These are phyloP conservation scores for Cornus florida DNA, from an alignment of 148 eudicot species.

Conservation along the genomic window DNA sequence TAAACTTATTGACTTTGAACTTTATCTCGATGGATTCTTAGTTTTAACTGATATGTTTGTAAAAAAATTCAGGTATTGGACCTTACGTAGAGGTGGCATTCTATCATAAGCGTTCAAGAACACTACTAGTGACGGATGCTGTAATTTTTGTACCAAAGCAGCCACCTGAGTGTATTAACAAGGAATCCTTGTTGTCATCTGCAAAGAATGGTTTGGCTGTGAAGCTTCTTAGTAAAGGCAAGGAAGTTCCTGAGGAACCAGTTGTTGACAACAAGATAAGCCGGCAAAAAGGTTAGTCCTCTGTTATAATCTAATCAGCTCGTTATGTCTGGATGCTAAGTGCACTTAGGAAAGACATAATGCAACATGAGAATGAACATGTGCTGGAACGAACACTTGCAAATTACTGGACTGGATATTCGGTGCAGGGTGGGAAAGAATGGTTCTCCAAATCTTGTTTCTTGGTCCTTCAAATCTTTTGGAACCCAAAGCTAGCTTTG, in stretches of 20 bases:
- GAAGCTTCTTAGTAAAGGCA: constrained; percentile 87
- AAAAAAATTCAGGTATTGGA: constrained; percentile 67
- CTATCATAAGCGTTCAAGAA: constrained; percentile 84
- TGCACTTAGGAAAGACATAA: neutral
- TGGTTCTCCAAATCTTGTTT: constrained; percentile 98
- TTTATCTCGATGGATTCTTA: neutral
- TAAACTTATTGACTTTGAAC: constrained; percentile 1
- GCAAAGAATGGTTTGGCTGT: constrained; percentile 98
- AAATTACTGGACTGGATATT: neutral
- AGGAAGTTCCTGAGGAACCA: constrained; percentile 77
- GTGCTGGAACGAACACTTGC: neutral
- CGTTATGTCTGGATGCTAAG: neutral
- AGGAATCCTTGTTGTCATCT: constrained; percentile 78
- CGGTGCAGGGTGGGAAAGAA: constrained; percentile 94
- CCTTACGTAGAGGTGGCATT: constrained; percentile 99
- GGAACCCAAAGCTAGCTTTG: constrained; percentile 90
- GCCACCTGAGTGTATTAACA: constrained; percentile 82
- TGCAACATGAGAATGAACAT: neutral
- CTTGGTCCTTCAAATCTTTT: constrained; percentile 95
- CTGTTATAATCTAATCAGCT: neutral
- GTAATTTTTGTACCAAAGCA: constrained; percentile 89
- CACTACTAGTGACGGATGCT: constrained; percentile 94
- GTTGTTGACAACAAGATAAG: constrained; percentile 77
- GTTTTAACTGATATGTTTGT: neutral
- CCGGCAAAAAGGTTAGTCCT: constrained; percentile 74